These are phyloP conservation scores for Bacidia gigantensis DNA, from an alignment of 495 filamentous ascomycete species.

Conservation along the genomic window DNA sequence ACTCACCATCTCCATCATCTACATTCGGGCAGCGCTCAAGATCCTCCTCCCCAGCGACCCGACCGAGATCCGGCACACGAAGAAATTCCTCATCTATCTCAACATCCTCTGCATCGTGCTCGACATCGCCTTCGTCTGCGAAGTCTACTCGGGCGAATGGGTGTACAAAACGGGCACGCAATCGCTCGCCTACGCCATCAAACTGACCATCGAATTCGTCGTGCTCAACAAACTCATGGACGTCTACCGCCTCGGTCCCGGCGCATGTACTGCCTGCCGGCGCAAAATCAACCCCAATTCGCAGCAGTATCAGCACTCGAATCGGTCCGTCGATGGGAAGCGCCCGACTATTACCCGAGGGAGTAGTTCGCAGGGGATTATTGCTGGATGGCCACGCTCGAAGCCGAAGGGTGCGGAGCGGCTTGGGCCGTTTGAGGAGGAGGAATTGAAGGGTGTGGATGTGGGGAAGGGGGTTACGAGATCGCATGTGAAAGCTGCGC, in stretches of 20 bases:
- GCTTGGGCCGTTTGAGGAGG: conserved; percentile 5
- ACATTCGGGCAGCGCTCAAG: conserved; percentile 28
- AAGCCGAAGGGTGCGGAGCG: conserved; percentile 2
- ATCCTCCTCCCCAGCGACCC: conserved; percentile 20
- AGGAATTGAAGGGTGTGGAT: neutral
- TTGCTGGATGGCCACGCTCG: neutral
- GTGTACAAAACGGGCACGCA: conserved; percentile 37
- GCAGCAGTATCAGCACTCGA: neutral
- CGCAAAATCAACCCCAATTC: conserved; percentile 3
- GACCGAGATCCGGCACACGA: conserved; percentile 33
- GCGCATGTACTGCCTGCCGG: conserved; percentile 7
- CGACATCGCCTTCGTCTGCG: conserved; percentile 32
- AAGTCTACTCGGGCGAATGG: conserved; percentile 35
- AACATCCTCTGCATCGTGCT: conserved; percentile 39
- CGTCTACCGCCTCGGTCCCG: conserved; percentile 14
- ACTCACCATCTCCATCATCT: conserved; percentile 25
- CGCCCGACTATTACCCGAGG: neutral
- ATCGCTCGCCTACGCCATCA: conserved; percentile 38
- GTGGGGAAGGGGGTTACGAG: conserved; percentile 2
- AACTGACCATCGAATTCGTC: conserved; percentile 40
- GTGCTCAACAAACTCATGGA: conserved; percentile 35
- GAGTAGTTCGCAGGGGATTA: neutral
- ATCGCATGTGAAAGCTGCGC: neutral
- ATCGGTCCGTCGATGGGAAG: neutral
- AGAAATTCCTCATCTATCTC: conserved; percentile 39